Base-by-base conservation (phyloP, 768 basidiomycete genomes). In the Postia placenta region DNA sequence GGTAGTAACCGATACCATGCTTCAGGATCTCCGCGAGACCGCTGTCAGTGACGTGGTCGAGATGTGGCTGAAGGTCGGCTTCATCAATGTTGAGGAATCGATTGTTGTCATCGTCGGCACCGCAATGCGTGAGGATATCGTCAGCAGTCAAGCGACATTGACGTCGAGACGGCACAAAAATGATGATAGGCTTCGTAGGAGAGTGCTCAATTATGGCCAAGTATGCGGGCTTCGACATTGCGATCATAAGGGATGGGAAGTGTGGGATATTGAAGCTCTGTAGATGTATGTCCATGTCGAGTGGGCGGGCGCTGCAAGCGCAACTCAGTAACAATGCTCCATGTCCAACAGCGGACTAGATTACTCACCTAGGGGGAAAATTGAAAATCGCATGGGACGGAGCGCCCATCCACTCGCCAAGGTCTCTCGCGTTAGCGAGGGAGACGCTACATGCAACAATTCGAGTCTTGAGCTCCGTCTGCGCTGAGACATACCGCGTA, bases 151-250 rank as follows among this genome's bases (percentile, higher is more conserved):
- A 63, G n/a, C 87, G 85, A 60, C 92, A 96, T 64, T 99, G 96
- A 47, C 91, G 84, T 17, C 95, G 78, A 17, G 92, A 92, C 0
- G 92, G 87, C 0, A 98, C 95, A 52, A 98, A 98, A 53, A 90
- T 70, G 58, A 98, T 86, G 54, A 92, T 90, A 0, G 94, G 94
- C 58, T 88, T 90, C 3, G 79, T 75, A 0, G 83, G 77, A 0
- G 96, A 85, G 55, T 92, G 84, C 61, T 99, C 95, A 38, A 83
- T 71, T 52, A 97, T 87, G 25, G 94, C 85, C 5, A 98, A 79
- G 64, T 97, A 98, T 0, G 95, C 90, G 0, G 96, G 96, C 64
- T 98, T 98, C 7, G 94, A 93, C 96, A 99, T 98, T 39, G 93
- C 80, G 51, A 98, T 92, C 95, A 99, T 98, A 36, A 99, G 73